Evolutionary conservation across 495 filamentous ascomycete species (phyloP).

Genomic region (Penicillium bovifimosum): DNA sequence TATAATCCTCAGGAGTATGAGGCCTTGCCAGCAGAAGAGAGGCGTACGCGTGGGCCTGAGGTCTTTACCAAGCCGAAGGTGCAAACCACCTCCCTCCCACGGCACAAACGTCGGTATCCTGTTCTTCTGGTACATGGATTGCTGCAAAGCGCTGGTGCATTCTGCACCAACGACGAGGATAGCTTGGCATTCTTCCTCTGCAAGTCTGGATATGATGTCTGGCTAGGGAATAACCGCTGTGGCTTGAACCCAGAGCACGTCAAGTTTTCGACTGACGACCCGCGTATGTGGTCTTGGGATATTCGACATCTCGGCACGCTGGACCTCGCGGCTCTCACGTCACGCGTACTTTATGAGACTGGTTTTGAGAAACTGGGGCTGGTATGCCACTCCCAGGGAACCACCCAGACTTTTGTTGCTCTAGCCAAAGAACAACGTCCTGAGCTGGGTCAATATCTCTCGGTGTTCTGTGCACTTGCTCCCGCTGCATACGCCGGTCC

Average conservation of each 20-base stretch:
- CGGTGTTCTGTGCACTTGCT: constrained; percentile 88
- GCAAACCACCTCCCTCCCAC: neutral
- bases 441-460: constrained; percentile 76
- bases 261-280: constrained; percentile 64
- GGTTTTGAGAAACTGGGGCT: constrained; percentile 79
- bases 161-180: constrained; percentile 85
- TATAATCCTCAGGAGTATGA: constrained; percentile 76
- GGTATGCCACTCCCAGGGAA: constrained; percentile 86
- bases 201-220: constrained; percentile 93
- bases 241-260: constrained; percentile 75
- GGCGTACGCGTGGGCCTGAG: constrained; percentile 28
- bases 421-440: constrained; percentile 89
- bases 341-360: constrained; percentile 76
- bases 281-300: constrained; percentile 97
- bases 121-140: constrained; percentile 86
- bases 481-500: constrained; percentile 90
- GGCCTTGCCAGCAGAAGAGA: constrained; percentile 35
- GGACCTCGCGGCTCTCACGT: constrained; percentile 84
- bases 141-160: constrained; percentile 81
- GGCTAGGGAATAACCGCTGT: constrained; percentile 93
- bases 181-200: constrained; percentile 87
- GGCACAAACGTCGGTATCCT: constrained; percentile 65
- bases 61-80: constrained; percentile 27
- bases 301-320: constrained; percentile 90
- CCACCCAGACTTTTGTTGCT: constrained; percentile 83